These are phyloP conservation scores for Annulohypoxylon nitens DNA, from an alignment of 495 filamentous ascomycete genomes.

Conservation along the genomic window DNA sequence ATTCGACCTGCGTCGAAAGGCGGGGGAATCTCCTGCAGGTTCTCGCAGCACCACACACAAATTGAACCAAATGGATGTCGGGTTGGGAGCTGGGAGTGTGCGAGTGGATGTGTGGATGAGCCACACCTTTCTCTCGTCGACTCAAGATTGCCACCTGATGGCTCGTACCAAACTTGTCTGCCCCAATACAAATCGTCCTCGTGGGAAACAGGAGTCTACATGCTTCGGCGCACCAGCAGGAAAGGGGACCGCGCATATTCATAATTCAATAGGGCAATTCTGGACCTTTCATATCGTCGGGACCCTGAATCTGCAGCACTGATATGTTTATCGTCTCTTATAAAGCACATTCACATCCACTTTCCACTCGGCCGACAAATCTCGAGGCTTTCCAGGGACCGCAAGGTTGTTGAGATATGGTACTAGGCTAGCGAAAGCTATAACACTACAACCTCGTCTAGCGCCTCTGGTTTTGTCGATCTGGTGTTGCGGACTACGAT, in stretches of 20 bases:
- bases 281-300: conserved; percentile 29
- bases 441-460: conserved; percentile 33
- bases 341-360: conserved; percentile 8
- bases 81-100: conserved; percentile 23
- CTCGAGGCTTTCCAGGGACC: conserved; percentile 33
- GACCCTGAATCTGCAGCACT: conserved; percentile 44
- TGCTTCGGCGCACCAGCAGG: conserved; percentile 30
- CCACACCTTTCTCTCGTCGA: conserved; percentile 40
- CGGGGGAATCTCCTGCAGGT: conserved; percentile 49
- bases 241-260: conserved; percentile 24
- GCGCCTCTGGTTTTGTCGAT: conserved; percentile 36
- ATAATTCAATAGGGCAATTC: conserved; percentile 26
- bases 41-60: conserved; percentile 42
- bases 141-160: conserved; percentile 41
- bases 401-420: conserved; percentile 28
- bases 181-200: conserved; percentile 36
- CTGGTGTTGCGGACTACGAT: conserved; percentile 27
- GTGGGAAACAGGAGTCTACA: conserved; percentile 34
- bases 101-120: conserved; percentile 30
- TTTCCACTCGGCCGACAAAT: conserved; percentile 46
- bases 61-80: conserved; percentile 46
- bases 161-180: conserved; percentile 37
- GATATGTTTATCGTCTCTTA: conserved; percentile 29
- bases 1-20: conserved; percentile 49
- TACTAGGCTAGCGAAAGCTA: conserved; percentile 29